Evolutionary conservation across 805 yeast species (phyloP), one percentile per base, ranked within the genome.

Genomic region (Pichia insulana): DNA sequence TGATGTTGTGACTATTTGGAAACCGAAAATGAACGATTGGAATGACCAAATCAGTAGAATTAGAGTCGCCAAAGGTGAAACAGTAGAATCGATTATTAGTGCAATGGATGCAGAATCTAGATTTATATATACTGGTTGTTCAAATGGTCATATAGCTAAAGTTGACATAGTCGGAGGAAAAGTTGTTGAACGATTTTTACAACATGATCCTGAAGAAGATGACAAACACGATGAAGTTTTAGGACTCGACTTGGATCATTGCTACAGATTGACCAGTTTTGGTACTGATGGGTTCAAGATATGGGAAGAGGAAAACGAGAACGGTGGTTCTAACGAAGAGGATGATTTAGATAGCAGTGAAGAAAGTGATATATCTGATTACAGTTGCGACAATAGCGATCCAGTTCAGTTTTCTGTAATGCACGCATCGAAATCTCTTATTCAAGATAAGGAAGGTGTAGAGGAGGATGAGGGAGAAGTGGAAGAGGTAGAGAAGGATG

Each of bases 1-100:
- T 13, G 92, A 83, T 55, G 74, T 86, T 12, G 70, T 87, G 7
- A 87, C 97, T 0, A 67, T 83, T 12, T 90, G 98, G 98, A 78
- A 76, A 51, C 78, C 82, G 22, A 69, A 74, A 26, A 74, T 74
- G 55, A 86, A 85, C 55, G 73, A 73, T 34, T 71, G 78, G 47
- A 69, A 66, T 45, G 97, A 90, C 60, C 97, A 90, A 63, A 68
- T 87, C 37, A 73, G 83, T 11, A 67, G 97, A 44, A 74, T 90
- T 16, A 78, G 78, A 48, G 69, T 89, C 8, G 68, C 76, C 32
- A 76, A 73, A 43, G 57, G 53, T 26, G 83, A 73, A 36, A 80
- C 90, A 16, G 73, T 88, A 15, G 96, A 88, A 55, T 71, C 83
- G 25, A 61, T 86, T 3, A 65, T 78, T 5, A 70, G 83, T 9